Evolutionary conservation across 2,329 filamentous ascomycete genomes (phyloP).

Genomic region (Fusarium illudens): DNA sequence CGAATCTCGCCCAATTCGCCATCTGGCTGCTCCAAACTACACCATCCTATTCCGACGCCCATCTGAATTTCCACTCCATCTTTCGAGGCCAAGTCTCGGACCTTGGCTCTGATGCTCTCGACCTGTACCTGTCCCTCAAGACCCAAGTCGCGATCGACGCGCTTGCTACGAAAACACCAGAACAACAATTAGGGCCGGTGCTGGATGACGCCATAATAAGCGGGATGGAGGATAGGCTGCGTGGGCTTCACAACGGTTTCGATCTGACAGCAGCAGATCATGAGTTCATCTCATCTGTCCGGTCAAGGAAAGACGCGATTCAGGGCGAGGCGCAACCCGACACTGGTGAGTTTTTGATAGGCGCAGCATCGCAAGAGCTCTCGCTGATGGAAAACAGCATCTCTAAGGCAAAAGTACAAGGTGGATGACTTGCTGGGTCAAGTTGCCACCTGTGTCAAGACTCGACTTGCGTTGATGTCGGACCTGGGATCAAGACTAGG

Average conservation of each 20-base stretch:
- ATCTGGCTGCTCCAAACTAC: constrained; percentile 51
- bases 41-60: constrained; percentile 52
- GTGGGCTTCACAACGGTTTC: constrained; percentile 43
- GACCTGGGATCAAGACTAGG: constrained; percentile 49
- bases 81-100: constrained; percentile 57
- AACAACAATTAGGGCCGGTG: constrained; percentile 59
- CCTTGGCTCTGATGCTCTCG: constrained; percentile 52
- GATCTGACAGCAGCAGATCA: constrained; percentile 49
- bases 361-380: background rate
- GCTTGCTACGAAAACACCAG: constrained; percentile 59
- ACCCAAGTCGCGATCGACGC: constrained; percentile 62
- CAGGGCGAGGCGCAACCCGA: constrained; percentile 42
- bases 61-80: constrained; percentile 56
- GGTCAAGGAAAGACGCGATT: constrained; percentile 47
- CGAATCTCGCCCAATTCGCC: constrained; percentile 59
- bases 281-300: constrained; percentile 46
- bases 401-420: constrained; percentile 51
- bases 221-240: constrained; percentile 61
- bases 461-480: constrained; percentile 45
- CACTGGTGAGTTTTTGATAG: constrained; percentile 39
- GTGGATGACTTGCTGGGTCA: constrained; percentile 50
- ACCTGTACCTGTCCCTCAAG: constrained; percentile 58
- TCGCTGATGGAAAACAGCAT: constrained; percentile 33
- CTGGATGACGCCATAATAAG: constrained; percentile 65
- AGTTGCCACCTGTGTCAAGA: constrained; percentile 46